Conservation (phyloP, 345 rosid species). For the Crucihimalaya himalaica region DNA sequence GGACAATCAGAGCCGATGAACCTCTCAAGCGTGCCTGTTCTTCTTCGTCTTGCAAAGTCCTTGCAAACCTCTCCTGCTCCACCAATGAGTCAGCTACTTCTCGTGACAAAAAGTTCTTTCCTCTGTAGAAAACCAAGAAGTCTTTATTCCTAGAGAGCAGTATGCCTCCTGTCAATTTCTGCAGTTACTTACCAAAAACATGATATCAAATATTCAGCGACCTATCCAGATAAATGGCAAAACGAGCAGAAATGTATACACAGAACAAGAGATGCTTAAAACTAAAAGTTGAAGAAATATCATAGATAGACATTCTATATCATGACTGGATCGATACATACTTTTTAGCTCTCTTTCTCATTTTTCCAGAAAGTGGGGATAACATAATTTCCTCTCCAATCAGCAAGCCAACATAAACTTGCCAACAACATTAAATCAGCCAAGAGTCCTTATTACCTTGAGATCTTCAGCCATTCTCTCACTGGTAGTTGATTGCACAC, state of each 20-base stretch:
- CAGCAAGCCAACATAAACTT: not conserved
- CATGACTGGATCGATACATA: not conserved
- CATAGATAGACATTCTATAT: not conserved
- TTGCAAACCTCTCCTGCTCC: conserved; percentile 74
- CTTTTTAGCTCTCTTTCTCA: not conserved
- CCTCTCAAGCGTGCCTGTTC: conserved; percentile 88
- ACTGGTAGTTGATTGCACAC: conserved; percentile 84
- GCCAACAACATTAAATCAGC: not conserved
- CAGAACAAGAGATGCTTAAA: not conserved
- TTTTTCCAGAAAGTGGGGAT: not conserved
- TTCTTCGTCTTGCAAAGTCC: conserved; percentile 78
- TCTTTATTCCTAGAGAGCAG: conserved; percentile 91
- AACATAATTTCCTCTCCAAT: not conserved
- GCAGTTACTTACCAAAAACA: conserved; percentile 43
- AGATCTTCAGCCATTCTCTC: conserved; percentile 98
- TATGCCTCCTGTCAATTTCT: conserved; percentile 89
- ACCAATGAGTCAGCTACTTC: conserved; percentile 71
- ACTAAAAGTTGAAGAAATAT: not conserved
- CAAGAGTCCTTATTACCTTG: conserved; percentile 55
- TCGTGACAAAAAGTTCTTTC: conserved; percentile 77
- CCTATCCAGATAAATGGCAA: not conserved
- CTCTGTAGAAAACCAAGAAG: conserved; percentile 92
- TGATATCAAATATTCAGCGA: conserved; percentile 18
- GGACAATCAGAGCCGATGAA: conserved; percentile 58
- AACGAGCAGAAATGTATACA: not conserved